These are phyloP conservation scores for Chalciporus pseudorubinellus DNA, from an alignment of 768 basidiomycete genomes.

Conservation along the genomic window DNA sequence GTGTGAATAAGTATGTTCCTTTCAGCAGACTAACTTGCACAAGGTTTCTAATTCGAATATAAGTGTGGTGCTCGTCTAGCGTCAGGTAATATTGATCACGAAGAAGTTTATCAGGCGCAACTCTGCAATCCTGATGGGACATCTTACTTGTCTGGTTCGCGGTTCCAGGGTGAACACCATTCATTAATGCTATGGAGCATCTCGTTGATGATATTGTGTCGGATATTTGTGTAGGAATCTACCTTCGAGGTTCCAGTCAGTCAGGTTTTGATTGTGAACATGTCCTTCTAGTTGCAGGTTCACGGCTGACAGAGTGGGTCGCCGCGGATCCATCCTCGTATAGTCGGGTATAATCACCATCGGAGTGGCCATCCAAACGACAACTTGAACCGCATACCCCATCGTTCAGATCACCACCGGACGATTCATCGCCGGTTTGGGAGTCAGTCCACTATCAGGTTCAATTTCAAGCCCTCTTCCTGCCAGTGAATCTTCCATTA, in stretches of 20 bases:
- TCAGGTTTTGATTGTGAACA: neutral
- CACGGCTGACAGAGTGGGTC: conserved; percentile 58
- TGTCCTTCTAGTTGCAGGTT: conserved; percentile 42
- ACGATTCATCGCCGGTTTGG: conserved; percentile 68
- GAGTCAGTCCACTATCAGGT: conserved; percentile 71
- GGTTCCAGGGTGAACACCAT: too few relatives aligned
- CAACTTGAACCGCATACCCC: conserved; percentile 48
- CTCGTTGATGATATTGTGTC: neutral
- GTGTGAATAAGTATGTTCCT: too few relatives aligned
- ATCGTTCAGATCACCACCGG: conserved; percentile 65
- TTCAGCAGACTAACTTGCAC: too few relatives aligned
- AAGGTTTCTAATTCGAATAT: too few relatives aligned
- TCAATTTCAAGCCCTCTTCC: conserved; percentile 8
- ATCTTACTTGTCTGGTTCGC: too few relatives aligned
- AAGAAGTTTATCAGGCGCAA: too few relatives aligned
- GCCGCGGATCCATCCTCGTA: conserved; percentile 66
- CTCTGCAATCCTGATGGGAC: too few relatives aligned
- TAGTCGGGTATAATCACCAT: conserved; percentile 72
- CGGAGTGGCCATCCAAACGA: conserved; percentile 54
- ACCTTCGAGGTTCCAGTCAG: neutral
- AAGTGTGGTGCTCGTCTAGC: too few relatives aligned
- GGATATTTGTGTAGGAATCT: conserved; percentile 13
- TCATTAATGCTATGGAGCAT: too few relatives aligned
- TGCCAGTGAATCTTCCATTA: neutral
- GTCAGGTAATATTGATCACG: too few relatives aligned